phyloP scores from a whole-genome alignment of 116 monocot genomes.

The Thalassia testudinum region DNA sequence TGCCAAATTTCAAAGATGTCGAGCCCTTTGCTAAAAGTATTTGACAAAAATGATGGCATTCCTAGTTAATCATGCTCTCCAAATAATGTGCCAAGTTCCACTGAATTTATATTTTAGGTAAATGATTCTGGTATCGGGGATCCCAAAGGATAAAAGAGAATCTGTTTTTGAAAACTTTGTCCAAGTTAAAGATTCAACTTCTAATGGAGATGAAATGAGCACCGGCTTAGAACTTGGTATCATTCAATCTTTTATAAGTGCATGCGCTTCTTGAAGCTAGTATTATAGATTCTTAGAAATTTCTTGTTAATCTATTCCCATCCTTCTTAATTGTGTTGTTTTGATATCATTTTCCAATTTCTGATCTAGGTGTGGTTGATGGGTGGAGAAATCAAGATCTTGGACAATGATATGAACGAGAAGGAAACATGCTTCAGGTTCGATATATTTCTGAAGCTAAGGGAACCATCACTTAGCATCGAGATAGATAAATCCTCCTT shows the following conservation, averaged over 20 bases:
- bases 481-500: background rate
- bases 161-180: constrained; percentile 92
- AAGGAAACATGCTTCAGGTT: constrained; percentile 79
- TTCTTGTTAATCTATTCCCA: too few relatives aligned
- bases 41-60: constrained; percentile 3
- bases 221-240: constrained; percentile 91
- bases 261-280: too few relatives aligned
- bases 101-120: constrained; percentile 70
- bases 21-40: background rate
- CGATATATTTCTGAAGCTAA: constrained; percentile 49
- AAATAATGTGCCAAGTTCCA: constrained; percentile 6
- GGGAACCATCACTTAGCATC: constrained; percentile 1
- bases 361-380: constrained; percentile 57
- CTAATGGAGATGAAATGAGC: constrained; percentile 25
- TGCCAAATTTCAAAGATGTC: background rate
- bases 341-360: too few relatives aligned
- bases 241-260: constrained; percentile 76
- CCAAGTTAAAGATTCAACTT: constrained; percentile 44
- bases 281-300: too few relatives aligned
- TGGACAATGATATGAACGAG: constrained; percentile 45
- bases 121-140: constrained; percentile 77
- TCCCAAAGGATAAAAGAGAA: constrained; percentile 63
- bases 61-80: background rate
- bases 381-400: constrained; percentile 72
- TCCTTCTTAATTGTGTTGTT: background rate